Evolutionary conservation across 108 stramenopile species (phyloP).

Genomic region (Aurantiochytrium sp.): DNA sequence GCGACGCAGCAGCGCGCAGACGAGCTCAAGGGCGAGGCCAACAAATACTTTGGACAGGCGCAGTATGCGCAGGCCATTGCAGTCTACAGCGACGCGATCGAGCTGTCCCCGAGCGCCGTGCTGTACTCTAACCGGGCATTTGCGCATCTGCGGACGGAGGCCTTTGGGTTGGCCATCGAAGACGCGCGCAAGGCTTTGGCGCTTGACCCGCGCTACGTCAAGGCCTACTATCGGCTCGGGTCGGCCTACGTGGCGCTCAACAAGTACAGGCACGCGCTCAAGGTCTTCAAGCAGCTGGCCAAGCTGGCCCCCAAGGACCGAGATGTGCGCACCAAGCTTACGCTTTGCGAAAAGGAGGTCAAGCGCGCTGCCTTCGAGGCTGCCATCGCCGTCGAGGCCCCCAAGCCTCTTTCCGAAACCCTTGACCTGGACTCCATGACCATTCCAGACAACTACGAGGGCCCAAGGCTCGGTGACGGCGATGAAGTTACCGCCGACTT

Average conservation of each 20-base stretch:
- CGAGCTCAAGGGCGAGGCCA: neutral
- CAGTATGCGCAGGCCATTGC: constrained; percentile 27
- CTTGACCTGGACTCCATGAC: constrained; percentile 55
- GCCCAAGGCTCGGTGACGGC: constrained; percentile 69
- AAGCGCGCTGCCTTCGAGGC: constrained; percentile 66
- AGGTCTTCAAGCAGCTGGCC: constrained; percentile 45
- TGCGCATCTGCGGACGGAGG: constrained; percentile 86
- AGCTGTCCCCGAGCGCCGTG: constrained; percentile 55
- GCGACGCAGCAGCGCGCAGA: neutral
- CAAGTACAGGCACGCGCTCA: constrained; percentile 73
- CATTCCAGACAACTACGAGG: constrained; percentile 67
- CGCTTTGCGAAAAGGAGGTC: constrained; percentile 79
- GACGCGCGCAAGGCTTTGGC: constrained; percentile 80
- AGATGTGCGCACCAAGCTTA: constrained; percentile 73
- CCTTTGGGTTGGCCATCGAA: constrained; percentile 83
- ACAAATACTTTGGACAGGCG: neutral
- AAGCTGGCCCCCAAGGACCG: constrained; percentile 33
- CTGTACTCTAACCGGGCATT: constrained; percentile 79
- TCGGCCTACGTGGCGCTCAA: constrained; percentile 88
- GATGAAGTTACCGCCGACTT: constrained; percentile 59
- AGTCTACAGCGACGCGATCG: constrained; percentile 42
- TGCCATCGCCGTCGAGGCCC: neutral
- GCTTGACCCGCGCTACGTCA: constrained; percentile 80
- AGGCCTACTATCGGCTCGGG: constrained; percentile 93
- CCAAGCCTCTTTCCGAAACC: constrained; percentile 57